Percentiles rank a stretch among this genome's conserved stretches.
These are phyloP conservation scores for Castanea crenata DNA, from an alignment of 306 rosid genomes.

Conservation along the genomic window DNA sequence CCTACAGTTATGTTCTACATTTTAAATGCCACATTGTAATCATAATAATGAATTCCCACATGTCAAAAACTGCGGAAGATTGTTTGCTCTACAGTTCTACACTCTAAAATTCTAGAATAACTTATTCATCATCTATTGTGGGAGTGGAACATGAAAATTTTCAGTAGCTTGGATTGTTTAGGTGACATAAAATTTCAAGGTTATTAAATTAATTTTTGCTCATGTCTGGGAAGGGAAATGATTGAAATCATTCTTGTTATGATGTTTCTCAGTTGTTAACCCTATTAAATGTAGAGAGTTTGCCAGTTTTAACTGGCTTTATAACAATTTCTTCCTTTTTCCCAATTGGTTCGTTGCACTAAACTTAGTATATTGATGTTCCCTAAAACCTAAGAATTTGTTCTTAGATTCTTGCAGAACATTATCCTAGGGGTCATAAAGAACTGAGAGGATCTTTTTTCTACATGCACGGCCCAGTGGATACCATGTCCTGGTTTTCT, in stretches of 20 bases:
- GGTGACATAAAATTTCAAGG: not conserved
- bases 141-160: not conserved
- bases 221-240: not conserved
- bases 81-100: not conserved
- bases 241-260: not conserved
- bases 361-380: not conserved
- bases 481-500: conserved; percentile 95
- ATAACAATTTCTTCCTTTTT: not conserved
- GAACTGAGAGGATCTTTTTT: conserved; percentile 90
- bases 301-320: not conserved
- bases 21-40: not conserved
- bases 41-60: not conserved
- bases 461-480: conserved; percentile 59
- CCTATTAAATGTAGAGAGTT: not conserved
- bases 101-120: not conserved
- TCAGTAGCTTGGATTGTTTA: not conserved
- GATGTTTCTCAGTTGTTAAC: not conserved
- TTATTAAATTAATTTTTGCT: not conserved
- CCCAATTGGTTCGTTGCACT: not conserved
- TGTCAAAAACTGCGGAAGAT: not conserved
- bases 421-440: conserved; percentile 93
- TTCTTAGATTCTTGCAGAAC: conserved; percentile 77
- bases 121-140: not conserved
- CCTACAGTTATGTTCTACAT: not conserved
- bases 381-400: conserved; percentile 25